phyloP scores from a whole-genome alignment of 208 protist genomes.

The Naegleria gruberi region DNA sequence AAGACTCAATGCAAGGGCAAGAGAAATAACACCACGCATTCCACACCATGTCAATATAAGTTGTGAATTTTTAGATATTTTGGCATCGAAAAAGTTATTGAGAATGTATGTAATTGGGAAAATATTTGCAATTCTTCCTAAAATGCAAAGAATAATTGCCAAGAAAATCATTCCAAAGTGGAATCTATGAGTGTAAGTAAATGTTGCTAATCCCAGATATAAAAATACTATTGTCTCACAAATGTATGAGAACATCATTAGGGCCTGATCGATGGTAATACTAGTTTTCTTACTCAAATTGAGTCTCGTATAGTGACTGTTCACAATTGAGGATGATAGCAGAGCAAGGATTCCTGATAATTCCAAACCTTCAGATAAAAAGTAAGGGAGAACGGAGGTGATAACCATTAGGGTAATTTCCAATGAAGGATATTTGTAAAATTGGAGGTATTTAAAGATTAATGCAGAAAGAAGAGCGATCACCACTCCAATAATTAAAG shows the following conservation, averaged over 20 bases:
- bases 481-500: slow-evolving; percentile 24
- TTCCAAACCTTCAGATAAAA: slow-evolving; percentile 39
- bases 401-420: slow-evolving; percentile 44
- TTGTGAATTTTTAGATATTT: slow-evolving; percentile 41
- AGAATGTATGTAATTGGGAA: slow-evolving; percentile 41
- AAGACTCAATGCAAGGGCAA: slow-evolving; percentile 37
- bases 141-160: slow-evolving; percentile 21
- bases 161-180: slow-evolving; percentile 28
- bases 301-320: slow-evolving; percentile 42
- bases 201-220: slow-evolving; percentile 46
- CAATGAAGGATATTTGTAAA: slow-evolving; percentile 17
- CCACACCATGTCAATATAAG: slow-evolving; percentile 51
- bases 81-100: slow-evolving; percentile 33
- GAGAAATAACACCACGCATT: slow-evolving; percentile 54
- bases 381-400: slow-evolving; percentile 30
- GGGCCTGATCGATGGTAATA: slow-evolving; percentile 12
- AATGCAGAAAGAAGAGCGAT: slow-evolving; percentile 15
- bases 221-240: slow-evolving; percentile 49
- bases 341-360: slow-evolving; percentile 54
- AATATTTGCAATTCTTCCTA: slow-evolving; percentile 39
- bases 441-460: slow-evolving; percentile 34
- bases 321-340: slow-evolving; percentile 52
- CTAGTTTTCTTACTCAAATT: slow-evolving; percentile 16
- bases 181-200: slow-evolving; percentile 29
- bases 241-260: slow-evolving; percentile 40